phyloP scores from a whole-genome alignment of 2,329 filamentous ascomycete species.

The Raffaelea albimanens region DNA sequence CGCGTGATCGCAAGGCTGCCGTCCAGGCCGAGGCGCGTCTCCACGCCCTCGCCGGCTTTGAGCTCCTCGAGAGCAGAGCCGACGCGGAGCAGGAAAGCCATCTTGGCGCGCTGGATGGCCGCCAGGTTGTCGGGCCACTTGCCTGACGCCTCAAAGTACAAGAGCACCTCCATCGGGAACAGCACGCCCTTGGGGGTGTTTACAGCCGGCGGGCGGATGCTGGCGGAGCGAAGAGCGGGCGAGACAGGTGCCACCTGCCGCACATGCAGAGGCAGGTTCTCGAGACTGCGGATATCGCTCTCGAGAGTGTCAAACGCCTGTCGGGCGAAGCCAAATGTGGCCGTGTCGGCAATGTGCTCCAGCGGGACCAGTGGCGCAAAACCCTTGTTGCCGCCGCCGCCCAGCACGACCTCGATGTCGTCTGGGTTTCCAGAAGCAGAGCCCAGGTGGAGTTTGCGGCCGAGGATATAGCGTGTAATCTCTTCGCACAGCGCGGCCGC shows the following conservation, averaged over 20 bases:
- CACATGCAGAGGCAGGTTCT: slow-evolving; percentile 79
- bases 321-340: slow-evolving; percentile 59
- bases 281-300: slow-evolving; percentile 64
- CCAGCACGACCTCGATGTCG: slow-evolving; percentile 36
- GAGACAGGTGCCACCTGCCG: slow-evolving; percentile 69
- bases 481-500: slow-evolving; percentile 64
- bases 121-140: slow-evolving; percentile 89
- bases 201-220: slow-evolving; percentile 42
- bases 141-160: slow-evolving; percentile 88
- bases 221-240: slow-evolving; percentile 65
- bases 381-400: slow-evolving; percentile 21
- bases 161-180: slow-evolving; percentile 62
- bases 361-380: slow-evolving; percentile 39
- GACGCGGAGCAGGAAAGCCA: slow-evolving; percentile 77
- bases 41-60: slow-evolving; percentile 39
- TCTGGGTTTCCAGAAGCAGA: no score
- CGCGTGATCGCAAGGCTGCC: slow-evolving; percentile 35
- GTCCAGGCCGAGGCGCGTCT: slow-evolving; percentile 69
- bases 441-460: slow-evolving; percentile 56
- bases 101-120: slow-evolving; percentile 88
- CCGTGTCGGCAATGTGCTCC: slow-evolving; percentile 34
- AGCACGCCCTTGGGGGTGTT: slow-evolving; percentile 33
- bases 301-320: slow-evolving; percentile 66
- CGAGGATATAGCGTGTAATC: slow-evolving; percentile 64
- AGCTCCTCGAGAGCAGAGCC: slow-evolving; percentile 57